Percentiles rank a stretch among this genome's conserved stretches.
Evolutionary conservation across 352 stramenopile genomes (phyloP).

Genomic region (Phytophthora meadii): DNA sequence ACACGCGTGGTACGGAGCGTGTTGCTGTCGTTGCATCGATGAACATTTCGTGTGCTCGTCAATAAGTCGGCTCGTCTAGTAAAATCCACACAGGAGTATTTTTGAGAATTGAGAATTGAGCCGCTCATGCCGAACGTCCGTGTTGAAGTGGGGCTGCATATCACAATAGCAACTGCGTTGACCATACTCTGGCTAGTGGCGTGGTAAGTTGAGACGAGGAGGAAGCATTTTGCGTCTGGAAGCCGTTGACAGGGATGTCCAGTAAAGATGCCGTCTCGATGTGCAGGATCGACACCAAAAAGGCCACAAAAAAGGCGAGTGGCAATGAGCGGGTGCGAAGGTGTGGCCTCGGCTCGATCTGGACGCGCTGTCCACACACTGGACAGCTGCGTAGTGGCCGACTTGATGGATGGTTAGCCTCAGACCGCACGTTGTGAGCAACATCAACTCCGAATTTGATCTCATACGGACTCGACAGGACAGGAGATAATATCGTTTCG

Average conservation of each 20-base stretch:
- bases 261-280: slow-evolving; percentile 13
- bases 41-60: slow-evolving; percentile 10
- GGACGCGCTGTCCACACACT: slow-evolving; percentile 5
- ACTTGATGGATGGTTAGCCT: slow-evolving; percentile 1
- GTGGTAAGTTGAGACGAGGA: slow-evolving; percentile 6
- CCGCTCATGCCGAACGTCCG: neutral
- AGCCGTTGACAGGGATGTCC: slow-evolving; percentile 8
- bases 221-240: slow-evolving; percentile 13
- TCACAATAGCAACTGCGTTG: slow-evolving; percentile 10
- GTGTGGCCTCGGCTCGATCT: slow-evolving; percentile 9
- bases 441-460: slow-evolving; percentile 17
- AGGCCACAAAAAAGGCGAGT: slow-evolving; percentile 14
- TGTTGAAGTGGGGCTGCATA: slow-evolving; percentile 4
- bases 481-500: neutral
- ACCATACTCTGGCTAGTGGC: neutral
- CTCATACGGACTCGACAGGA: neutral
- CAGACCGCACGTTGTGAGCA: slow-evolving; percentile 3
- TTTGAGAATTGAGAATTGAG: neutral
- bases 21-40: slow-evolving; percentile 7
- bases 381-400: slow-evolving; percentile 9
- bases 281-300: slow-evolving; percentile 9
- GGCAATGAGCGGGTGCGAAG: slow-evolving; percentile 2
- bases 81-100: neutral
- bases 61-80: slow-evolving; percentile 1
- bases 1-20: slow-evolving; percentile 18